phyloP scores from a whole-genome alignment of 169 alveolate genomes.

The Plasmodium sp. region DNA sequence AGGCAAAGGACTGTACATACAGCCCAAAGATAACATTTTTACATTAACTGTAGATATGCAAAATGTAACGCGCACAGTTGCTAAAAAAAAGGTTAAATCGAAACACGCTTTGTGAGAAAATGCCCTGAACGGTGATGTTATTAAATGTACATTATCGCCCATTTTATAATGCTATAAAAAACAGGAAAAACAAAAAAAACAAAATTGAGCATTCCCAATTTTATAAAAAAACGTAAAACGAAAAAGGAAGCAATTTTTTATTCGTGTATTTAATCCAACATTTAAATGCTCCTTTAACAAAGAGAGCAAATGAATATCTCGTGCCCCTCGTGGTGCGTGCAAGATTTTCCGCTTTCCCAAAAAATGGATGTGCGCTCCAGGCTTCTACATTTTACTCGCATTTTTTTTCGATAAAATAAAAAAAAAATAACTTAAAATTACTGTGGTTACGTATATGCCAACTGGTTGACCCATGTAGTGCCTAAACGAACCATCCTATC shows the following conservation, averaged over 20 bases:
- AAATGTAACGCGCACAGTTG: background rate
- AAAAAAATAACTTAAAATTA: background rate
- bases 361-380: background rate
- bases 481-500: background rate
- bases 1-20: background rate
- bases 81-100: background rate
- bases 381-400: background rate
- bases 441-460: background rate
- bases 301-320: background rate
- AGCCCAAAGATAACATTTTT: background rate
- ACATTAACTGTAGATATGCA: background rate
- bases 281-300: background rate
- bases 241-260: background rate
- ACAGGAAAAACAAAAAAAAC: background rate
- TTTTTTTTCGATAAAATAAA: background rate
- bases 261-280: background rate
- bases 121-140: background rate
- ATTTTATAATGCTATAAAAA: background rate
- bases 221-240: background rate
- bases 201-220: background rate
- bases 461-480: background rate
- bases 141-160: background rate
- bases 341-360: background rate
- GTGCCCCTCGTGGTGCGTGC: background rate
- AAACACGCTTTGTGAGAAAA: background rate